phyloP scores from a whole-genome alignment of 257 asterid species.

The Fraxinus americana region DNA sequence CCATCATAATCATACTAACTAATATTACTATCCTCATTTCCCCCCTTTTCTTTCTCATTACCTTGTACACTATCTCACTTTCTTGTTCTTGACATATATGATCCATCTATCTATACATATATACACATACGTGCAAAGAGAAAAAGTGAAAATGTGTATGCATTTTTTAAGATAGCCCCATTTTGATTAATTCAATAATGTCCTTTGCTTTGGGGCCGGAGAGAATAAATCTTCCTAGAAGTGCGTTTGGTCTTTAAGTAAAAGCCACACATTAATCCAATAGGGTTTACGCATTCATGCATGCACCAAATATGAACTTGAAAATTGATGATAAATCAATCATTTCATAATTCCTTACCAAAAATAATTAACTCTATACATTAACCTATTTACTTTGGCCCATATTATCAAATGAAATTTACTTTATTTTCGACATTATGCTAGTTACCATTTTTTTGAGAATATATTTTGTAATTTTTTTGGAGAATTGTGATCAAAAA shows the following conservation, averaged over 20 bases:
- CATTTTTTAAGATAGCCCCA: neutral
- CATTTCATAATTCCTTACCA: neutral
- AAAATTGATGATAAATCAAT: neutral
- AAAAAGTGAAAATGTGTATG: neutral
- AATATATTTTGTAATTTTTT: too few species aligned
- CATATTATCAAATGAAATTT: too few species aligned
- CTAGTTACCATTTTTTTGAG: too few species aligned
- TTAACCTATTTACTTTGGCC: neutral
- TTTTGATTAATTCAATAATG: neutral
- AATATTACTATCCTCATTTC: neutral
- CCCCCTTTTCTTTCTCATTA: neutral
- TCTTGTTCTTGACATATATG: neutral
- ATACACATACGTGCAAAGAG: neutral
- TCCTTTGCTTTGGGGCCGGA: constrained; percentile 18
- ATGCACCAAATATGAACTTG: constrained; percentile 8
- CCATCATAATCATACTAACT: neutral
- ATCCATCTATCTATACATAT: neutral
- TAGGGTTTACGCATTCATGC: constrained; percentile 6
- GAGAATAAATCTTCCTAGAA: neutral
- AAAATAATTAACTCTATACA: too few species aligned
- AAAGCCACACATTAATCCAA: neutral
- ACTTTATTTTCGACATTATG: too few species aligned
- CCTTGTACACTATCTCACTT: neutral
- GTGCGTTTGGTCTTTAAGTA: constrained; percentile 25
- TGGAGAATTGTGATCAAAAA: too few species aligned